Base-by-base conservation (phyloP, 2,329 filamentous ascomycete species). In the Trichoderma sp. region DNA sequence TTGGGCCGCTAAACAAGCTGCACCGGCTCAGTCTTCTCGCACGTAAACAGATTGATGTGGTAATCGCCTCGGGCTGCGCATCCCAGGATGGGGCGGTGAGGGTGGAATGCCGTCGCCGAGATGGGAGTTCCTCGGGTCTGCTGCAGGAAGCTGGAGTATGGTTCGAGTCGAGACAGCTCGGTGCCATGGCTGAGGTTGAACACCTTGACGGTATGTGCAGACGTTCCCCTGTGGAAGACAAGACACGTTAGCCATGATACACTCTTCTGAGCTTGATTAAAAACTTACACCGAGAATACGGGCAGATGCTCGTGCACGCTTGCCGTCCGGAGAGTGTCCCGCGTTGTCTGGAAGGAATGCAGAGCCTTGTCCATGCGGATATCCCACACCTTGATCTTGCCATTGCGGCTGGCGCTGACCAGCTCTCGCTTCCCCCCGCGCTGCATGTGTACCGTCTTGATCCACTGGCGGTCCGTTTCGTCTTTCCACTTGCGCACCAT, bases 401-500 rank as follows among this genome's bases (percentile, higher is more conserved):
- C 95, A 73, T 97, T 95, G 54, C 92, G 87, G 74, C 93, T 96
- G 21, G 93, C 95, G 50, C 90, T 94, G 61, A 99, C 83, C 48
- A 99, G 84, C 77, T 99, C 95, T 66, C 95, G 85, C 77, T 97
- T 88, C 2, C 95, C 95, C 67, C 95, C 95, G 50, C 95, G 90
- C 78, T 99, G 95, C 87, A 99, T 93, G 75, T 98, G 95, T 15
- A 97, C 92, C 70, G 92, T 95, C 72, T 93, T 93, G 76, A 99
- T 89, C 95, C 95, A 99, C 71, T 96, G 92, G 67, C 90, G 88
- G 72, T 88, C 85, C 12, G 80, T 78, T 73, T 98, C 94, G 72
- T 97, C 92, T 74, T 96, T 95, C 94, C 95, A 99, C 70, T 94
- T 93, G 78, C 91, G 92, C 63, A 97, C 90, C 93, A 98, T 97